A percentile compares a stretch with the other conserved stretches of the same genome.
These are phyloP conservation scores for Metschnikowia kofuensis DNA, from an alignment of 805 yeast species.

Conservation along the genomic window DNA sequence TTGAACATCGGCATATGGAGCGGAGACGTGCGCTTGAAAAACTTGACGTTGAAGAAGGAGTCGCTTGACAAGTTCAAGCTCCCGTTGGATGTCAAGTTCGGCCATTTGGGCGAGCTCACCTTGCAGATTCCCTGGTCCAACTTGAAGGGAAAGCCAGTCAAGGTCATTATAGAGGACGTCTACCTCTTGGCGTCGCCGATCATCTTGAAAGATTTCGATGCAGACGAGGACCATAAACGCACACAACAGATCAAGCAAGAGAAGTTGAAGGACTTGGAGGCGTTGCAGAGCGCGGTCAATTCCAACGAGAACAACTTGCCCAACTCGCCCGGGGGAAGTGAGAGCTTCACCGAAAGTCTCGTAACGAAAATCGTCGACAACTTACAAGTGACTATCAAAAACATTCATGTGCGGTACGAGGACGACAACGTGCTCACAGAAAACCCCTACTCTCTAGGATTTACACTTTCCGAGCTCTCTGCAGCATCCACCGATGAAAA, in stretches of 20 bases:
- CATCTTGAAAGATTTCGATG: constrained; percentile 49
- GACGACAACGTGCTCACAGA: constrained; percentile 72
- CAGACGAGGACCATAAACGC: constrained; percentile 58
- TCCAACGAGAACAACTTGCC: constrained; percentile 17
- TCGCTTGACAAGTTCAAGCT: constrained; percentile 82
- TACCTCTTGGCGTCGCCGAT: constrained; percentile 80
- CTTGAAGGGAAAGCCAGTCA: constrained; percentile 87
- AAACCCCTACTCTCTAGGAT: constrained; percentile 75
- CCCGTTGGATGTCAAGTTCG: constrained; percentile 85
- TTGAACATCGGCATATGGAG: constrained; percentile 95
- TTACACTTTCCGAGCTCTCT: constrained; percentile 79
- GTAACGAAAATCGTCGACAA: constrained; percentile 91
- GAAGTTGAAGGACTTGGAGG: constrained; percentile 64
- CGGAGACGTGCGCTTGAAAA: constrained; percentile 87
- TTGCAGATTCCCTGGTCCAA: constrained; percentile 97
- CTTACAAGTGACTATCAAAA: constrained; percentile 83
- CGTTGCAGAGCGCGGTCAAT: constrained; percentile 49
- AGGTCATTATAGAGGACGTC: constrained; percentile 81
- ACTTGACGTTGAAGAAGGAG: constrained; percentile 79
- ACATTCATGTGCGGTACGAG: constrained; percentile 90
- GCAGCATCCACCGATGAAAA: constrained; percentile 84
- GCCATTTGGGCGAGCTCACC: constrained; percentile 85
- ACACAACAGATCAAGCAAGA: constrained; percentile 61
- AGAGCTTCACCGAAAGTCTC: constrained; percentile 81
- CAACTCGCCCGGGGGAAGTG: constrained; percentile 37